A percentile compares a stretch with the other conserved stretches of the same genome.
phyloP scores from a whole-genome alignment of 2,329 filamentous ascomycete genomes.

The Apiospora koreana region DNA sequence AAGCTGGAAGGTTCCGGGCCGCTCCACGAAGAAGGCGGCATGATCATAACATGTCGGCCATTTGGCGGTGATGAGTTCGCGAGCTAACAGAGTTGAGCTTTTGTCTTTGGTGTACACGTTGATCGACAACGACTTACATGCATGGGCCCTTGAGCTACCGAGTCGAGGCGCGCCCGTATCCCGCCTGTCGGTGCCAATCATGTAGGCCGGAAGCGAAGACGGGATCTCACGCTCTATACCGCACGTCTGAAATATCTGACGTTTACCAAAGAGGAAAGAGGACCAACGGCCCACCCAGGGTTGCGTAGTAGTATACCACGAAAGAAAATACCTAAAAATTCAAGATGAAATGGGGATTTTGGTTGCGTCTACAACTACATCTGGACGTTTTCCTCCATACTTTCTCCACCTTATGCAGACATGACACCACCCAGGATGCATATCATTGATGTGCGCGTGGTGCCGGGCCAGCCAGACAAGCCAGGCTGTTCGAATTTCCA shows the following conservation, averaged over 20 bases:
- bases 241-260: not conserved
- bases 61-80: not conserved
- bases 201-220: not conserved
- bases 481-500: not conserved
- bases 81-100: not conserved
- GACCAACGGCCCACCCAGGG: not conserved
- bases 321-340: not conserved
- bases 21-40: not conserved
- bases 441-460: not conserved
- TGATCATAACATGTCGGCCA: not conserved
- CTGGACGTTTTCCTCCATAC: not conserved
- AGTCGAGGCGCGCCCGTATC: not conserved
- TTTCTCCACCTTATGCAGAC: conserved; percentile 4
- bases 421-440: not conserved
- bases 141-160: not conserved
- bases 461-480: not conserved
- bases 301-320: not conserved
- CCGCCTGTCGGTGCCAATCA: not conserved
- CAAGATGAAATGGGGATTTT: not conserved
- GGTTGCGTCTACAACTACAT: not conserved
- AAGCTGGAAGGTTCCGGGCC: not conserved
- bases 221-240: not conserved
- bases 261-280: not conserved
- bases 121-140: not conserved
- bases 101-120: not conserved